Base-by-base conservation (phyloP, 768 basidiomycete species). In the Xanthoconium purpureum region DNA sequence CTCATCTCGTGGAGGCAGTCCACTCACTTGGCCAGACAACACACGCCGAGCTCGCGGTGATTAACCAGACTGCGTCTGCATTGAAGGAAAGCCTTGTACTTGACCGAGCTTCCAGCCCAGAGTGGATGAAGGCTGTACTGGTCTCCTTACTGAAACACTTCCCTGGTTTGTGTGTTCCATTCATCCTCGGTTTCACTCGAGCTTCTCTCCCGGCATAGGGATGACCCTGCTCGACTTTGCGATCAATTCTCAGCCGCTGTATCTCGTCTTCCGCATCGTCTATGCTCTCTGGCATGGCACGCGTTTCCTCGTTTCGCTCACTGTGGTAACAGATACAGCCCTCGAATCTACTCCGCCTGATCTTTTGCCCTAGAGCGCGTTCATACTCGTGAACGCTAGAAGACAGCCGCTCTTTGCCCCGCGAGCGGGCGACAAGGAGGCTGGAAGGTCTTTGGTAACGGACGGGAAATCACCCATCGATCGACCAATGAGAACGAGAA, bases 41-140 rank as follows among this genome's bases (percentile, higher is more conserved):
- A 3, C 75, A 73, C 20, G 54, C 60, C 15, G 80, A 82, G 58
- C 66, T 85, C 37, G 70, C 75, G 51, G 75, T 73, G 54, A 77
- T 85, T 52, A 81, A 79, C 47, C 73, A 66, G 18, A 79, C 83
- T 20, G 73, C 77, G 4, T 60, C 57, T 44, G 57, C 59, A 3
- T 54, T 73, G 28, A 71, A 61, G 36, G 62, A 68, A 38, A 58
- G 55, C 30, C 67, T 80, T 12, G 35, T 28, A 17, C 17, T 37
- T 42, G 57, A 52, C 47, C 62, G 53, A 43, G 56, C 52, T 15
- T 49, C 58, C 6, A 18, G 53, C 50, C 52, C 51, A 28, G 62
- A 67, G 28, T 70, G 70, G 70, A n/a, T 59, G 13, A 67, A 55
- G 46, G 59, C 57, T 39, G 43, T 57, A 24, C 38, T 63, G 5